phyloP scores from a whole-genome alignment of 2,329 filamentous ascomycete genomes.

The Pseudocercospora fijiensis region DNA sequence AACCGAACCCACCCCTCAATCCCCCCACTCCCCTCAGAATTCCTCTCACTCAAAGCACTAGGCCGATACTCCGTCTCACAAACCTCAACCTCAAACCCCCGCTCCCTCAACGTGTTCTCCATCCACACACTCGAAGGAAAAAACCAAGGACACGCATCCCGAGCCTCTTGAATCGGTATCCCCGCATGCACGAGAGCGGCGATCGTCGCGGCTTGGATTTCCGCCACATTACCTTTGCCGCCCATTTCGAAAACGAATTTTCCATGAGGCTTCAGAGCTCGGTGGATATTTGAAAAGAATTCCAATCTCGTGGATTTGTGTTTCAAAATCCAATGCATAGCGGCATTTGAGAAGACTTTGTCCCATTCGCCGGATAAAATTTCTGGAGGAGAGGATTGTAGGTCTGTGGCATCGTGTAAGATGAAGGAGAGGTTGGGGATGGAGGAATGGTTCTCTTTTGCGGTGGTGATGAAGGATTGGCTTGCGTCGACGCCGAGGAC shows the following conservation, averaged over 20 bases:
- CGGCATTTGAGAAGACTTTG: constrained; percentile 47
- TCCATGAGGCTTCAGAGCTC: constrained; percentile 56
- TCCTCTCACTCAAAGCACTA: constrained; percentile 50
- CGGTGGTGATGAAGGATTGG: constrained; percentile 43
- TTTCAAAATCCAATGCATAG: constrained; percentile 53
- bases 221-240: constrained; percentile 65
- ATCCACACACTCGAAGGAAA: constrained; percentile 67
- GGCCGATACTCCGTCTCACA: constrained; percentile 65
- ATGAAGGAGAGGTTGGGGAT: constrained; percentile 32
- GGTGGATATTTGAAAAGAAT: constrained; percentile 57
- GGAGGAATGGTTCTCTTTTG: constrained; percentile 27
- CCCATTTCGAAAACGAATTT: constrained; percentile 69
- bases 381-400: constrained; percentile 26
- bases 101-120: constrained; percentile 38
- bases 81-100: constrained; percentile 47
- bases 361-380: constrained; percentile 35
- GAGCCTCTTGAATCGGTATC: constrained; percentile 51
- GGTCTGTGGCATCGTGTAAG: constrained; percentile 36
- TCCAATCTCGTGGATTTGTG: constrained; percentile 42
- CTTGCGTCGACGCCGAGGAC: constrained; percentile 46
- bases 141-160: constrained; percentile 64
- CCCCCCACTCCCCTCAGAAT: constrained; percentile 31
- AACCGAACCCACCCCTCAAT: constrained; percentile 53
- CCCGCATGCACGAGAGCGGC: constrained; percentile 53
- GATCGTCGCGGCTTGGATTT: constrained; percentile 60